Evolutionary conservation across 2,329 filamentous ascomycete species (phyloP).

Genomic region (Parafenestella ontariensis): DNA sequence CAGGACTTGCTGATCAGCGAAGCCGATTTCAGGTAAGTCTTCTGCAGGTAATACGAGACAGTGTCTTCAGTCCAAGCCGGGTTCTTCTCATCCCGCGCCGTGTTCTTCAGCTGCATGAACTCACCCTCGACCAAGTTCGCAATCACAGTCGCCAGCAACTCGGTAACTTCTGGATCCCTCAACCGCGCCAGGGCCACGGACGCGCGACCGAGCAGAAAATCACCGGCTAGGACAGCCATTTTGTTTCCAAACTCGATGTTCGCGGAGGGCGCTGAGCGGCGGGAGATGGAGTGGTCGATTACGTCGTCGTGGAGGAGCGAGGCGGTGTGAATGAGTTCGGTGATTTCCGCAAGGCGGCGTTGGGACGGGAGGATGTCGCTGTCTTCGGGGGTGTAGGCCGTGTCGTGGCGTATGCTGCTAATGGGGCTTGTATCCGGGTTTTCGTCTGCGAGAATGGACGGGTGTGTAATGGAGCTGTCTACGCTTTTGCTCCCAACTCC

Average conservation of each 20-base stretch:
- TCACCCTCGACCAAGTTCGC: slow-evolving; percentile 98
- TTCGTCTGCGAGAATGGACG: slow-evolving; percentile 74
- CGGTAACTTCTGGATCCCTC: slow-evolving; percentile 91
- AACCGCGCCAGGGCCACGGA: slow-evolving; percentile 92
- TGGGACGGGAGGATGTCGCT: slow-evolving; percentile 89
- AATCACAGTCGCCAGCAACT: slow-evolving; percentile 93
- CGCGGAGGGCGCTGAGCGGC: slow-evolving; percentile 83
- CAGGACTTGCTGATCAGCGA: slow-evolving; percentile 96
- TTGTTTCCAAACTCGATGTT: slow-evolving; percentile 98
- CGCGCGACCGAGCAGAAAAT: slow-evolving; percentile 90
- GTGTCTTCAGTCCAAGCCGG: slow-evolving; percentile 88
- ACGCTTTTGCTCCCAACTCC: slow-evolving; percentile 48
- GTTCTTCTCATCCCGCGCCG: slow-evolving; percentile 82
- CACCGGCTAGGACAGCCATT: slow-evolving; percentile 97
- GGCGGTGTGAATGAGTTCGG: slow-evolving; percentile 95
- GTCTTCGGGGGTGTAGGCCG: slow-evolving; percentile 55
- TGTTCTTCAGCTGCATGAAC: slow-evolving; percentile 99
- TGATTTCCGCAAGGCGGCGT: slow-evolving; percentile 91
- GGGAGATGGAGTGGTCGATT: slow-evolving; percentile 87
- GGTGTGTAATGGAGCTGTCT: slow-evolving; percentile 67
- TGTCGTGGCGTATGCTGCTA: slow-evolving; percentile 58
- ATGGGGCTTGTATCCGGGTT: slow-evolving; percentile 68
- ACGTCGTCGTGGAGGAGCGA: slow-evolving; percentile 98
- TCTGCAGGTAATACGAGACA: slow-evolving; percentile 92
- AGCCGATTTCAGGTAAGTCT: slow-evolving; percentile 97